Evolutionary conservation across 2,329 filamentous ascomycete species (phyloP).

Genomic region (Aureobasidium vineae): DNA sequence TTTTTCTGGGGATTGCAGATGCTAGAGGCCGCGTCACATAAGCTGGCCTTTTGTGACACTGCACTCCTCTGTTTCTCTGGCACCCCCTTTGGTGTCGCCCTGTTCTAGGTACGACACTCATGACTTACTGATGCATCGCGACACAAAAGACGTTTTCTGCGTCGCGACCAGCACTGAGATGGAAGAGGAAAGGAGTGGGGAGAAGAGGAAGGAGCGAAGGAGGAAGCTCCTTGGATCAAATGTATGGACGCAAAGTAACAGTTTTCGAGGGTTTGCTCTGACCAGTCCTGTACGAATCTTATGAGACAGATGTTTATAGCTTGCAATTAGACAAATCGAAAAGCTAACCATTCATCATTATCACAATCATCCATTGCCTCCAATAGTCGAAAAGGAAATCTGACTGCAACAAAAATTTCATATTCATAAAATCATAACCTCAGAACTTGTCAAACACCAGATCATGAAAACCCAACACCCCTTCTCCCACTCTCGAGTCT

Average conservation of each 20-base stretch:
- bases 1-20: neutral
- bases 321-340: neutral
- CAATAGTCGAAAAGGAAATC: neutral
- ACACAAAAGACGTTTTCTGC: neutral
- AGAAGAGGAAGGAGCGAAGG: neutral
- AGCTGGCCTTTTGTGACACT: slow-evolving; percentile 10
- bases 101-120: neutral
- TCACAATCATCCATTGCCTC: neutral
- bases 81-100: neutral
- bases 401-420: neutral
- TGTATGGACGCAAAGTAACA: slow-evolving; percentile 5
- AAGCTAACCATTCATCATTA: neutral
- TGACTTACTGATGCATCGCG: slow-evolving; percentile 12
- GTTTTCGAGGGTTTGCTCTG: neutral
- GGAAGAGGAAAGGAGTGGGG: slow-evolving; percentile 2
- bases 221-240: neutral
- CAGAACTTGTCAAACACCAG: neutral
- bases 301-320: neutral
- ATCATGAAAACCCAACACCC: neutral
- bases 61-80: neutral
- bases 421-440: slow-evolving; percentile 4
- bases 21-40: neutral
- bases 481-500: neutral
- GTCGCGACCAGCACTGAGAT: slow-evolving; percentile 2
- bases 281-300: neutral